A percentile compares a stretch with the other conserved stretches of the same genome.
phyloP scores from a whole-genome alignment of 1,284 basidiomycete genomes.

The Lentinula novae-zelandiae region DNA sequence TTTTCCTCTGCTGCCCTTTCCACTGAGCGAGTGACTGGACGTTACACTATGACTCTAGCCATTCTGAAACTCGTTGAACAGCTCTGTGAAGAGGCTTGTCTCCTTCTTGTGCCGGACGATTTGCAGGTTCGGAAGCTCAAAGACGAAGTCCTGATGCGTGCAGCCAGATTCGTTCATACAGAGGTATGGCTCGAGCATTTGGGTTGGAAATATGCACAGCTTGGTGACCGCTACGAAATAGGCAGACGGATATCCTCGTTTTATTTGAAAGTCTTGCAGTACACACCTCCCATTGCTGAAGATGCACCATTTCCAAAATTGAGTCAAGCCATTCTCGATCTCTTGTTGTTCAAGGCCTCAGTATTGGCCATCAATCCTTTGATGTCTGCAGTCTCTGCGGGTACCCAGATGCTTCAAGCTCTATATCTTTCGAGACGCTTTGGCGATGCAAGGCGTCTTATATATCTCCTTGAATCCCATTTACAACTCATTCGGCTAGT shows the following conservation, averaged over 20 bases:
- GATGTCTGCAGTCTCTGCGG: conserved; percentile 62
- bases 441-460: conserved; percentile 65
- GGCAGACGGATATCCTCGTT: conserved; percentile 62
- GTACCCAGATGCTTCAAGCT: conserved; percentile 52
- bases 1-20: conserved; percentile 66
- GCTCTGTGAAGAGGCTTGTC: conserved; percentile 70
- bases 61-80: conserved; percentile 74
- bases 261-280: conserved; percentile 63
- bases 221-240: conserved; percentile 81
- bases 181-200: conserved; percentile 85
- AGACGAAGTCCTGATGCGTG: conserved; percentile 77
- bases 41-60: conserved; percentile 77
- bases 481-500: conserved; percentile 60
- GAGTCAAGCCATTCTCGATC: conserved; percentile 61
- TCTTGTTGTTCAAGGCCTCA: conserved; percentile 66
- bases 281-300: conserved; percentile 50
- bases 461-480: conserved; percentile 64
- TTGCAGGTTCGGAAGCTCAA: conserved; percentile 66
- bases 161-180: conserved; percentile 72
- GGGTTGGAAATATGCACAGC: conserved; percentile 76
- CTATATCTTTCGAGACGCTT: conserved; percentile 62
- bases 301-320: conserved; percentile 55
- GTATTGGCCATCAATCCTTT: conserved; percentile 75
- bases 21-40: conserved; percentile 67
- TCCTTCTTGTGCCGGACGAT: conserved; percentile 56